phyloP scores from a whole-genome alignment of 2,329 filamentous ascomycete species.

The Nothophaeocryptopus gaeumannii region DNA sequence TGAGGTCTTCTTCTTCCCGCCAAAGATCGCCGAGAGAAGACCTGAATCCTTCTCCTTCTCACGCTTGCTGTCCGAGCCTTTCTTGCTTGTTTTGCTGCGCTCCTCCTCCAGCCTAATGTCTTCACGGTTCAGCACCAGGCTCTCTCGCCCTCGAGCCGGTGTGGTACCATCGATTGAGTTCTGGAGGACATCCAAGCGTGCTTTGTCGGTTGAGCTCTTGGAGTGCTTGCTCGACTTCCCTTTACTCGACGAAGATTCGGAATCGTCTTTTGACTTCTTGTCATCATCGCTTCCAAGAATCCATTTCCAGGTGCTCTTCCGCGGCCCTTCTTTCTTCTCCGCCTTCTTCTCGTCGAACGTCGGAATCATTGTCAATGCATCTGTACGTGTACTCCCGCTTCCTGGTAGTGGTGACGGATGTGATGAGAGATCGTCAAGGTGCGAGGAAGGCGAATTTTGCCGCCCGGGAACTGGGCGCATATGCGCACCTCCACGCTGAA shows the following conservation, averaged over 20 bases:
- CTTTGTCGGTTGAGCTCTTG: constrained; percentile 65
- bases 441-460: constrained; percentile 36
- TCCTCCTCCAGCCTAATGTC: constrained; percentile 73
- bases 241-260: constrained; percentile 36
- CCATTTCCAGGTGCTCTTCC: constrained; percentile 85
- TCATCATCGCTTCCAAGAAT: constrained; percentile 67
- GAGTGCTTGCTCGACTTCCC: constrained; percentile 55
- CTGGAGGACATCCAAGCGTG: constrained; percentile 81
- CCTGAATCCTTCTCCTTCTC: constrained; percentile 71
- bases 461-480: constrained; percentile 36
- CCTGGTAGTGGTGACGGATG: constrained; percentile 68
- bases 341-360: constrained; percentile 73
- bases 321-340: constrained; percentile 60
- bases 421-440: constrained; percentile 63
- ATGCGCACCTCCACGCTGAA: constrained; percentile 35
- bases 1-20: constrained; percentile 66
- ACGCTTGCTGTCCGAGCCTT: constrained; percentile 68
- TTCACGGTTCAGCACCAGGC: constrained; percentile 77
- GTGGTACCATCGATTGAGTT: constrained; percentile 70
- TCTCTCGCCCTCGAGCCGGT: constrained; percentile 65
- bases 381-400: constrained; percentile 64
- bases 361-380: constrained; percentile 76
- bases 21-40: constrained; percentile 91
- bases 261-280: constrained; percentile 56
- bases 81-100: constrained; percentile 77